These are phyloP conservation scores for Aristolochia contorta DNA, from an alignment of 164 flowering plant genomes.

Conservation along the genomic window DNA sequence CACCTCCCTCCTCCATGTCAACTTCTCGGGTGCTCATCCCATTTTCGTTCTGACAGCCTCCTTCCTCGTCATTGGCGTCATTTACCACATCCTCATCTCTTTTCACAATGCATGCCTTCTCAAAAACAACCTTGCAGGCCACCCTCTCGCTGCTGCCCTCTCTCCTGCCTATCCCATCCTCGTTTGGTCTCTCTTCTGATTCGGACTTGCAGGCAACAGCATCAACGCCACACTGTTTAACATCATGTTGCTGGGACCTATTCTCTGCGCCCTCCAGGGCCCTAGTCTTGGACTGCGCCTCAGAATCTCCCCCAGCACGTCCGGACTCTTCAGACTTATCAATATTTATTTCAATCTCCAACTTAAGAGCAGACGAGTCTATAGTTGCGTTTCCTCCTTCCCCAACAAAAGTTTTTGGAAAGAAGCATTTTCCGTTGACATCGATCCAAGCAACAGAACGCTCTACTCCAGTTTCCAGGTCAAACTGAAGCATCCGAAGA, in stretches of 20 bases:
- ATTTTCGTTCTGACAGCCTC: neutral
- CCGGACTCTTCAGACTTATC: neutral
- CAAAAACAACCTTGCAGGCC: neutral
- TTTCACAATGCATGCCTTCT: neutral
- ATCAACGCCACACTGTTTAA: too few relatives aligned
- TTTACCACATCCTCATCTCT: neutral
- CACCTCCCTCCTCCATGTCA: neutral
- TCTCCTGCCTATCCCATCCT: neutral
- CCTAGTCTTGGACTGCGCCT: slow-evolving; percentile 3
- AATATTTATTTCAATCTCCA: slow-evolving; percentile 19
- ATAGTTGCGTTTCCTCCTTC: neutral
- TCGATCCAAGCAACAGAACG: slow-evolving; percentile 16
- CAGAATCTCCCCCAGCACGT: neutral
- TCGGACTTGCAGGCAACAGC: neutral
- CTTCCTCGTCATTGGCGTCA: neutral
- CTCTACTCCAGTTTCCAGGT: slow-evolving; percentile 1
- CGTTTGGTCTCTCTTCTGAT: neutral
- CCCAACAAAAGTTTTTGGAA: slow-evolving; percentile 5
- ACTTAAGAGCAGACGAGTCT: slow-evolving; percentile 1
- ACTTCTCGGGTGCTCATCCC: neutral
- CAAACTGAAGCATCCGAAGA: slow-evolving; percentile 11
- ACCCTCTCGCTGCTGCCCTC: neutral
- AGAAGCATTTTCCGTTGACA: slow-evolving; percentile 12
- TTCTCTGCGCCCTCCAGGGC: neutral
- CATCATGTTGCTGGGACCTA: too few relatives aligned